phyloP scores from a whole-genome alignment of 495 filamentous ascomycete genomes.

The Penicillium crystallinum region DNA sequence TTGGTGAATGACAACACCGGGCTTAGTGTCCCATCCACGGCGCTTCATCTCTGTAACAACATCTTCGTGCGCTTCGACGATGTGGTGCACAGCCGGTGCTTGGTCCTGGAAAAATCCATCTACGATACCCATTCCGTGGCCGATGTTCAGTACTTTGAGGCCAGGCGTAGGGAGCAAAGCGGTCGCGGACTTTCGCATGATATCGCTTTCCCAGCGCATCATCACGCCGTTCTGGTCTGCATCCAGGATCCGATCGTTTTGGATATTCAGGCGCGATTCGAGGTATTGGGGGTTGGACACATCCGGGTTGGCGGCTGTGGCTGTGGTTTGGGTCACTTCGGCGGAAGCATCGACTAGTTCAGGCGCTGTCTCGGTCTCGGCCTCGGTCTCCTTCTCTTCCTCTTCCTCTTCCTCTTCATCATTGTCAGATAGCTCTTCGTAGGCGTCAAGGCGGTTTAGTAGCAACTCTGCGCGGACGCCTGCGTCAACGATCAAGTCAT shows the following conservation, averaged over 20 bases:
- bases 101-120: constrained; percentile 74
- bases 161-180: constrained; percentile 54
- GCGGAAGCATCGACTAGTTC: constrained; percentile 29
- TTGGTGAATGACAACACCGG: constrained; percentile 59
- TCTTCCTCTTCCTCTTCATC: constrained; percentile 51
- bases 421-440: constrained; percentile 63
- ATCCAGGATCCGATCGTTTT: constrained; percentile 71
- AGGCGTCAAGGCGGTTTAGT: constrained; percentile 69
- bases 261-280: constrained; percentile 68
- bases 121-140: constrained; percentile 95
- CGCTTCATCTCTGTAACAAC: constrained; percentile 66
- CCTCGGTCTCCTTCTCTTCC: constrained; percentile 21
- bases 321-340: constrained; percentile 11
- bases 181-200: constrained; percentile 76
- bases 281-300: constrained; percentile 70
- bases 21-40: constrained; percentile 59
- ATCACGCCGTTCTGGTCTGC: constrained; percentile 82
- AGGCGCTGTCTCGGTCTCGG: constrained; percentile 19
- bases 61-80: constrained; percentile 86
- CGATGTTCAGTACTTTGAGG: constrained; percentile 79
- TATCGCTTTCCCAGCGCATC: constrained; percentile 93
- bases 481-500: constrained; percentile 82
- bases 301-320: constrained; percentile 26
- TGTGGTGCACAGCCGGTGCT: constrained; percentile 65
- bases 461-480: constrained; percentile 89